A percentile compares a stretch with the other conserved stretches of the same genome.
These are phyloP conservation scores for Prototheca wickerhamii DNA, from an alignment of 163 green algal species.

Conservation along the genomic window DNA sequence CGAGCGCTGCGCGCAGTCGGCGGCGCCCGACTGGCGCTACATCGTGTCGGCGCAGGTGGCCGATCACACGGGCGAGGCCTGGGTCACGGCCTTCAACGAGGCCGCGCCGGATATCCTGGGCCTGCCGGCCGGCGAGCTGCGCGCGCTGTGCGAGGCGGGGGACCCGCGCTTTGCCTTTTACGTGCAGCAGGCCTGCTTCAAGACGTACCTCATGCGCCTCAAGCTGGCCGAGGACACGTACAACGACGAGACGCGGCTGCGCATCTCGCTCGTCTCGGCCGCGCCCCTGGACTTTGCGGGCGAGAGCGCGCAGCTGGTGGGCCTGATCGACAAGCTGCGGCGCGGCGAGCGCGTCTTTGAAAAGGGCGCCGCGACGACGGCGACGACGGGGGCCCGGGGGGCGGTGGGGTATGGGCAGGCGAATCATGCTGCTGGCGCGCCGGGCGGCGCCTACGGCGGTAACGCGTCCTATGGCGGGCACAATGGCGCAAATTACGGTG, in stretches of 20 bases:
- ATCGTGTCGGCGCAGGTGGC: constrained; percentile 45
- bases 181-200: constrained; percentile 32
- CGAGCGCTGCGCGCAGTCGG: constrained; percentile 35
- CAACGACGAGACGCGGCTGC: constrained; percentile 71
- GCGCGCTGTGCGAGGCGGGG: constrained; percentile 8
- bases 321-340: background rate
- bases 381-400: too few species aligned
- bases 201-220: constrained; percentile 49
- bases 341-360: background rate
- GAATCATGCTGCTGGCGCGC: background rate
- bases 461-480: background rate
- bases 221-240: constrained; percentile 79
- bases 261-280: constrained; percentile 20
- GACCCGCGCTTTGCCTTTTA: constrained; percentile 2
- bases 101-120: constrained; percentile 55
- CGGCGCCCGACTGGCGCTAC: constrained; percentile 62
- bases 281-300: background rate
- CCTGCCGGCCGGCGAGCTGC: constrained; percentile 38
- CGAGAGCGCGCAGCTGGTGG: background rate
- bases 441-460: background rate
- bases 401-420: too few species aligned
- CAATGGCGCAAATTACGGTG: background rate
- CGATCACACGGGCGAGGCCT: constrained; percentile 74
- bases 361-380: background rate
- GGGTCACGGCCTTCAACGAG: constrained; percentile 77